Evolutionary conservation across 2,329 filamentous ascomycete species (phyloP).

Genomic region (Aspergillus sp.): DNA sequence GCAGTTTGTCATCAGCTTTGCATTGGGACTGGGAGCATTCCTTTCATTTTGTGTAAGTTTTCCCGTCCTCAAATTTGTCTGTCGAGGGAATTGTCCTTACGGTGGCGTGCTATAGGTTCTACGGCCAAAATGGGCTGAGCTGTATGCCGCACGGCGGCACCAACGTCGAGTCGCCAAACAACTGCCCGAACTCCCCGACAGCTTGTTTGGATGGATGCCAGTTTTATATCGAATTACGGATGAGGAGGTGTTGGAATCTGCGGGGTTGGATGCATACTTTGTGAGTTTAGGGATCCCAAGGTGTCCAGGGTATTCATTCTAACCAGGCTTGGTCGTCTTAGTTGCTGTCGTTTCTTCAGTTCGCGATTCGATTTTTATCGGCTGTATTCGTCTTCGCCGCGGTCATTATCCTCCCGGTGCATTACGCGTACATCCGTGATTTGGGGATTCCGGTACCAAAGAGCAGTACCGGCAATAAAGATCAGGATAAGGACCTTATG

Average conservation of each 20-base stretch:
- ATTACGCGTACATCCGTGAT: conserved; percentile 58
- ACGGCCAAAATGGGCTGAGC: conserved; percentile 81
- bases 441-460: conserved; percentile 35
- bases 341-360: conserved; percentile 94
- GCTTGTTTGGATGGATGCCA: conserved; percentile 89
- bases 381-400: conserved; percentile 78
- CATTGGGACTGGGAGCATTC: conserved; percentile 40
- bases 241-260: conserved; percentile 81
- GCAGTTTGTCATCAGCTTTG: conserved; percentile 40
- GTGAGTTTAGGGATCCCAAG: conserved; percentile 44
- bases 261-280: conserved; percentile 91
- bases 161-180: conserved; percentile 60
- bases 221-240: conserved; percentile 79
- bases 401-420: conserved; percentile 78
- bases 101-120: conserved; percentile 54
- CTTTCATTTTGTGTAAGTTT: conserved; percentile 42
- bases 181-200: conserved; percentile 76
- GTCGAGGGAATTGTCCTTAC: neutral
- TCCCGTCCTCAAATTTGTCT: neutral
- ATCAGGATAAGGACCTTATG: conserved; percentile 28
- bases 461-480: conserved; percentile 29
- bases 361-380: conserved; percentile 79
- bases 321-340: conserved; percentile 18
- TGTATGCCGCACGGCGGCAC: conserved; percentile 86
- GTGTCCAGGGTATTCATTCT: neutral